These are phyloP conservation scores for Xylaria sp. DNA, from an alignment of 2,329 filamentous ascomycete species.

Conservation along the genomic window DNA sequence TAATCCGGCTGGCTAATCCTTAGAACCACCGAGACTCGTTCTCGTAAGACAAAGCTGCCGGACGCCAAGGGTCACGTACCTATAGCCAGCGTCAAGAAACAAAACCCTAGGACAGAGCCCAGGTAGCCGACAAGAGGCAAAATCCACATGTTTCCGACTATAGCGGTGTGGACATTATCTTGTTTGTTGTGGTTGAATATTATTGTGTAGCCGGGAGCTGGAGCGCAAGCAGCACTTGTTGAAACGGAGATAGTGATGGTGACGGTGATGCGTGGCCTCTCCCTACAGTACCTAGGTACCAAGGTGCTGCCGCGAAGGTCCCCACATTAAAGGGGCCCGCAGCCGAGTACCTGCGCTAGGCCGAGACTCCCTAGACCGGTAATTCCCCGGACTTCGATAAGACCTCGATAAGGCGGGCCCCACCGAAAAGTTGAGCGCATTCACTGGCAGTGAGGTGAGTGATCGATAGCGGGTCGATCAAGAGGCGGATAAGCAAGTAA, in stretches of 20 bases:
- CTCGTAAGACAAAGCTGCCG: conserved; percentile 1
- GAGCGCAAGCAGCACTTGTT: not conserved
- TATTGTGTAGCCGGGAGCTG: not conserved
- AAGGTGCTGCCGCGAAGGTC: not conserved
- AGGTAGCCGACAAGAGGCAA: conserved; percentile 90
- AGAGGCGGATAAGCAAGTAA: not conserved
- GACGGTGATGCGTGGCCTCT: conserved; percentile 34
- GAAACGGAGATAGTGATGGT: not conserved
- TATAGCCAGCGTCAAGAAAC: conserved; percentile 93
- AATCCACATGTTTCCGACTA: conserved; percentile 83
- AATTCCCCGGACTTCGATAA: conserved; percentile 40
- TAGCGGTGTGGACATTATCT: conserved; percentile 29
- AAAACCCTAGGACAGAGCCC: conserved; percentile 88
- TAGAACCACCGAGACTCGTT: not conserved
- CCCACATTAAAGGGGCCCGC: not conserved
- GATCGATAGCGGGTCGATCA: not conserved
- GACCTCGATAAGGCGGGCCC: conserved; percentile 37
- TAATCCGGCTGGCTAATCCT: too few species aligned
- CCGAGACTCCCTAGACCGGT: conserved; percentile 21
- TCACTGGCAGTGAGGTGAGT: not conserved
- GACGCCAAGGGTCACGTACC: conserved; percentile 60
- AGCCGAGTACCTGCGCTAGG: not conserved
- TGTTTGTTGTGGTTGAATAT: not conserved
- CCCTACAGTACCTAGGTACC: too few species aligned
- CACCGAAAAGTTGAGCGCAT: conserved; percentile 45